Evolutionary conservation across 1,139 yeast species (phyloP).

Genomic region (Scheffersomyces quercinus): DNA sequence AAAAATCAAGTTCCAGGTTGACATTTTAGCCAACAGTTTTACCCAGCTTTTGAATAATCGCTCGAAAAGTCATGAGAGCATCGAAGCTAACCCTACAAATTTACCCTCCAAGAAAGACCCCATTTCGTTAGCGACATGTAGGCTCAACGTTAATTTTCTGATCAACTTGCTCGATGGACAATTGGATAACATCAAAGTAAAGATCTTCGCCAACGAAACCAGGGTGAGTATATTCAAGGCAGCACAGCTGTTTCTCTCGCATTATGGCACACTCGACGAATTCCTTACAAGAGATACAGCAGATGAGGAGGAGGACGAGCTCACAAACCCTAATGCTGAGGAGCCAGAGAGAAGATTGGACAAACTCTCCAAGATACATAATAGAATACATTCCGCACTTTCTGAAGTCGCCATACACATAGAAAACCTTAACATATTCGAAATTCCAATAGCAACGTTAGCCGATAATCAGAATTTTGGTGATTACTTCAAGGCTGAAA

Average conservation of each 20-base stretch:
- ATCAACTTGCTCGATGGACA: conserved; percentile 21
- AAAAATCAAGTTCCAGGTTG: conserved; percentile 21
- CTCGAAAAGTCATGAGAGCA: not conserved
- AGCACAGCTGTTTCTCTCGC: too few species aligned
- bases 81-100: not conserved
- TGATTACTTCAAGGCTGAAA: conserved; percentile 24
- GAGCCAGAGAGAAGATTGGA: conserved; percentile 2
- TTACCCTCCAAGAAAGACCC: conserved; percentile 12
- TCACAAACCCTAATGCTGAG: not conserved
- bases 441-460: conserved; percentile 39
- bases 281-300: not conserved
- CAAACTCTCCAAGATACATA: conserved; percentile 12
- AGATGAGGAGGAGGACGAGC: conserved; percentile 1
- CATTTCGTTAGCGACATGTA: conserved; percentile 19
- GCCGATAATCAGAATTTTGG: conserved; percentile 24
- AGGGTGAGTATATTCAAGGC: not conserved
- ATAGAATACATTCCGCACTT: conserved; percentile 13
- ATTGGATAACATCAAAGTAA: conserved; percentile 19
- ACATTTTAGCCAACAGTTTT: conserved; percentile 14
- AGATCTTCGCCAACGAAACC: conserved; percentile 27
- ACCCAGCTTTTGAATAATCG: not conserved
- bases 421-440: conserved; percentile 30
- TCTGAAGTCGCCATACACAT: conserved; percentile 30
- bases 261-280: too few species aligned
- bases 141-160: conserved; percentile 23